These are phyloP conservation scores for Penicillium cosmopolitanum DNA, from an alignment of 495 filamentous ascomycete genomes.

Conservation along the genomic window DNA sequence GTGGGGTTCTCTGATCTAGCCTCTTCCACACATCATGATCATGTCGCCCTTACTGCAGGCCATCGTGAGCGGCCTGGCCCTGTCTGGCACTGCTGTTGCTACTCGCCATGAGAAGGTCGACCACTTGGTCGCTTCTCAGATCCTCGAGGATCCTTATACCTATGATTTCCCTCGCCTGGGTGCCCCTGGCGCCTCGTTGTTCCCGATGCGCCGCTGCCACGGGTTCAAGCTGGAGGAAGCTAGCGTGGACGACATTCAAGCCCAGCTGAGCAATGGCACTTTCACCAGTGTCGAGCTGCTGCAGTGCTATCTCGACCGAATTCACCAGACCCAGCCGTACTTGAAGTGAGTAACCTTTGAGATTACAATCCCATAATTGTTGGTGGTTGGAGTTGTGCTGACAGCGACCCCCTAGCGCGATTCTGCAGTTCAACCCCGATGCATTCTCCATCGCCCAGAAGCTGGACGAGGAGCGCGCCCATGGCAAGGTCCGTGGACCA, in stretches of 20 bases:
- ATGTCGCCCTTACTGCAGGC: slow-evolving; percentile 27
- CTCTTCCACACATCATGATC: slow-evolving; percentile 1
- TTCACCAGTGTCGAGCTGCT: slow-evolving; percentile 55
- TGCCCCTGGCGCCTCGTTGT: slow-evolving; percentile 37
- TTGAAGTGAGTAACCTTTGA: slow-evolving; percentile 51
- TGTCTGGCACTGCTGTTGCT: slow-evolving; percentile 27
- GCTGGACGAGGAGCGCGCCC: slow-evolving; percentile 61
- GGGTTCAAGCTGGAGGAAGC: slow-evolving; percentile 67
- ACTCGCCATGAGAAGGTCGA: slow-evolving; percentile 10
- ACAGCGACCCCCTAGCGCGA: slow-evolving; percentile 37
- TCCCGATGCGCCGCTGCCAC: slow-evolving; percentile 65
- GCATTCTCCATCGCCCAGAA: slow-evolving; percentile 57
- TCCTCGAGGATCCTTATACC: slow-evolving; percentile 37
- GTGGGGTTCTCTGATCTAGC: slow-evolving; percentile 17
- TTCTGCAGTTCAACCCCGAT: slow-evolving; percentile 67
- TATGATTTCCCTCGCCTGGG: slow-evolving; percentile 48
- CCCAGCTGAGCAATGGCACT: slow-evolving; percentile 38
- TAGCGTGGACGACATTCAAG: slow-evolving; percentile 58
- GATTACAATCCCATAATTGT: background rate
- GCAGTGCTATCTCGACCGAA: slow-evolving; percentile 56
- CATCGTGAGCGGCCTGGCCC: slow-evolving; percentile 26
- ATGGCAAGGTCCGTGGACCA: slow-evolving; percentile 58
- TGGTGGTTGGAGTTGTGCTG: background rate
- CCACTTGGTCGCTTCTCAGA: slow-evolving; percentile 35
- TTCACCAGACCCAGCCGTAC: slow-evolving; percentile 58